These are phyloP conservation scores for Bryoerythrophyllum caledonicum DNA, from an alignment of 225 moss, liverwort and hornwort species.

Conservation along the genomic window DNA sequence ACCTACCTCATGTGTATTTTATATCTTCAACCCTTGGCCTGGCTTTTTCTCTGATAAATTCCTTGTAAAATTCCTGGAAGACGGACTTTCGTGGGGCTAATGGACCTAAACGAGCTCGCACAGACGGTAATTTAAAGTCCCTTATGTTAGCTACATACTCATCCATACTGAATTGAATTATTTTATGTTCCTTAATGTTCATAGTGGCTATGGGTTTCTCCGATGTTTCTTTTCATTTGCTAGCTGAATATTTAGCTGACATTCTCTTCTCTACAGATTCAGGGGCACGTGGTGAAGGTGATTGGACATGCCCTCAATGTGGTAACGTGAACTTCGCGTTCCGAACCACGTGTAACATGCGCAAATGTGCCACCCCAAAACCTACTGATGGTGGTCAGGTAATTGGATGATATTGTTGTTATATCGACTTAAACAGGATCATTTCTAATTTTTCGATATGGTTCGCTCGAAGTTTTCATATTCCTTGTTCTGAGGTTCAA, in stretches of 20 bases:
- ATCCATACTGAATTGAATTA: too few species aligned
- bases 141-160: too few species aligned
- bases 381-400: conserved; percentile 93
- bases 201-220: too few species aligned
- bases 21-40: too few species aligned
- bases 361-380: conserved; percentile 95
- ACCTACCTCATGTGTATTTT: too few species aligned
- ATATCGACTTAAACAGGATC: too few species aligned
- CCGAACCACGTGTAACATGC: conserved; percentile 98
- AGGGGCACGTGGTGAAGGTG: conserved; percentile 90
- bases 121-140: conserved; percentile 44
- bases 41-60: neutral
- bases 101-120: conserved; percentile 64
- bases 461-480: neutral
- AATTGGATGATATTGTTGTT: conserved; percentile 1
- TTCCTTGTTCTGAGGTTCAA: neutral
- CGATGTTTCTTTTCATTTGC: too few species aligned
- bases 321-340: conserved; percentile 99
- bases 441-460: too few species aligned
- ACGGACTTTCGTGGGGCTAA: conserved; percentile 59
- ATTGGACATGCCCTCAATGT: conserved; percentile 99
- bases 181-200: too few species aligned
- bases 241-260: too few species aligned
- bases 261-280: conserved; percentile 37
- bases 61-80: conserved; percentile 25